Evolutionary conservation across 1,139 yeast genomes (phyloP).

Genomic region (Debaryomycetaceae sp.): DNA sequence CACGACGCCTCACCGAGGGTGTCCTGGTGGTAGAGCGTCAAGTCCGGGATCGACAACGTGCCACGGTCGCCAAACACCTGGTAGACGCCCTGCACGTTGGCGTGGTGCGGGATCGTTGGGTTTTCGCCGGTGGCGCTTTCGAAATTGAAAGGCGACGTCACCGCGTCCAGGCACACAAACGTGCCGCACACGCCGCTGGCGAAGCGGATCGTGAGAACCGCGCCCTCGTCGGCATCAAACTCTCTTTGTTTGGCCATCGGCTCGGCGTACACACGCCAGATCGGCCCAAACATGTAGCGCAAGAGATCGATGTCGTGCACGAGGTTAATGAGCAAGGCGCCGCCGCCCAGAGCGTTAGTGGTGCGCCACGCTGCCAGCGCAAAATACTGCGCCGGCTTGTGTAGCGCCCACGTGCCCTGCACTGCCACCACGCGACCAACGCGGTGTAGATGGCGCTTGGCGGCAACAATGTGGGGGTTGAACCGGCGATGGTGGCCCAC

Average conservation of each 20-base stretch:
- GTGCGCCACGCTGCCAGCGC: conserved; percentile 34
- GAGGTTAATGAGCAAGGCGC: conserved; percentile 34
- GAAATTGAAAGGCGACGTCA: conserved; percentile 36
- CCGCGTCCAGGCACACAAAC: conserved; percentile 37
- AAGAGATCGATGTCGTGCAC: conserved; percentile 39
- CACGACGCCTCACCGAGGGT: conserved; percentile 7
- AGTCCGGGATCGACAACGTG: conserved; percentile 35
- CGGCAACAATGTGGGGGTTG: conserved; percentile 33
- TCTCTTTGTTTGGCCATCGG: conserved; percentile 28
- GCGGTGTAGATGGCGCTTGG: conserved; percentile 25
- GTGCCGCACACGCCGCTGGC: conserved; percentile 33
- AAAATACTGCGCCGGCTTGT: conserved; percentile 31
- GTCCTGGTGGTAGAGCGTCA: conserved; percentile 30
- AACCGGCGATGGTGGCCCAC: conserved; percentile 41
- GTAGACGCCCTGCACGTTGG: conserved; percentile 29
- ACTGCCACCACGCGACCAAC: conserved; percentile 33
- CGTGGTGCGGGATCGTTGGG: conserved; percentile 31
- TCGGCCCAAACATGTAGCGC: conserved; percentile 36
- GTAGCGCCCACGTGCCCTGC: conserved; percentile 38
- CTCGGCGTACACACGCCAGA: conserved; percentile 36
- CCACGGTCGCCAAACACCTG: conserved; percentile 35
- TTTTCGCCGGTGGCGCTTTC: conserved; percentile 41
- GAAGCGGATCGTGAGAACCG: conserved; percentile 30
- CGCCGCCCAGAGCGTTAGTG: conserved; percentile 31
- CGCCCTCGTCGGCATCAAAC: conserved; percentile 38